Conservation (phyloP, 306 rosid species). For the Quercus wislizeni region DNA sequence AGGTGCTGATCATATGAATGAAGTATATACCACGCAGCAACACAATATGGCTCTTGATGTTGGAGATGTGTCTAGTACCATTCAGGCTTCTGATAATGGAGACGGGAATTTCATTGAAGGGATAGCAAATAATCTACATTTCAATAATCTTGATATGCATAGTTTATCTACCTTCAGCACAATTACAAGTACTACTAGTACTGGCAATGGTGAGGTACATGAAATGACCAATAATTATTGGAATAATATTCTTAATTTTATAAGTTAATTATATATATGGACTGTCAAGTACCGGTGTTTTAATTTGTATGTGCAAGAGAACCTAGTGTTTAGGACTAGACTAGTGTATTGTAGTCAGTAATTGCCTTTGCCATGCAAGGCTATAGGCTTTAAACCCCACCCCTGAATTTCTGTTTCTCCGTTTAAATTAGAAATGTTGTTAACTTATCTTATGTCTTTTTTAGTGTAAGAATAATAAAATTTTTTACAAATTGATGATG, state of each 20-base stretch:
- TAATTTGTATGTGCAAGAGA: neutral
- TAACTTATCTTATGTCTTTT: too few relatives aligned
- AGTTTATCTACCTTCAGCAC: neutral
- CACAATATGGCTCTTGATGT: neutral
- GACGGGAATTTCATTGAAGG: neutral
- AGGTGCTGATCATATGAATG: neutral
- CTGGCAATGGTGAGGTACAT: neutral
- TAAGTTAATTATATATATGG: too few relatives aligned
- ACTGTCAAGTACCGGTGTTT: neutral
- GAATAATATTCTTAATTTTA: neutral
- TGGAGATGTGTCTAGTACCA: neutral
- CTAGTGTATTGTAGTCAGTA: too few relatives aligned
- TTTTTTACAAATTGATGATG: too few relatives aligned
- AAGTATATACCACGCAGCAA: neutral
- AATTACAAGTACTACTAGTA: neutral
- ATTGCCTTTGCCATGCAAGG: too few relatives aligned
- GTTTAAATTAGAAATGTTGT: too few relatives aligned
- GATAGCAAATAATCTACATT: neutral
- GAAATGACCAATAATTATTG: constrained; percentile 6
- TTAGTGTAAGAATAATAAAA: too few relatives aligned
- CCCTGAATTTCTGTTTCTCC: too few relatives aligned
- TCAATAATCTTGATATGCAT: neutral
- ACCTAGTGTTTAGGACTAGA: too few relatives aligned
- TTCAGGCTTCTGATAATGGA: neutral
- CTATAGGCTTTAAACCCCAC: too few relatives aligned